A percentile compares a stretch with the other conserved stretches of the same genome.
phyloP scores from a whole-genome alignment of 176 grass and related monocot genomes.

The Guadua angustifolia region DNA sequence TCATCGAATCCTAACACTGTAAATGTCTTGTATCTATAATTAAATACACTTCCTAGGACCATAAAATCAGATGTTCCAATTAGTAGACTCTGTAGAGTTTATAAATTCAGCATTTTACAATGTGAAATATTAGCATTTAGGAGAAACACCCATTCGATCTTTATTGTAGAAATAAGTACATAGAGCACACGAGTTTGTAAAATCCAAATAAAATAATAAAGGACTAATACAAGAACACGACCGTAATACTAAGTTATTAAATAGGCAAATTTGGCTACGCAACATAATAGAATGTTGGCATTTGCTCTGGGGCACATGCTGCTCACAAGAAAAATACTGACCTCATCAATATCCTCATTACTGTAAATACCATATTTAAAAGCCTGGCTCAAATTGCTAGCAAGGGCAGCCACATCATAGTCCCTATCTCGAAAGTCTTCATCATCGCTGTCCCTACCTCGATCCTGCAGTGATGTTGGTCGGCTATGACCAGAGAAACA shows the following conservation, averaged over 20 bases:
- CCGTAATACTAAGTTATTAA: neutral
- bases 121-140: neutral
- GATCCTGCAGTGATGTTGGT: conserved; percentile 82
- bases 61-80: neutral
- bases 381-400: conserved; percentile 92
- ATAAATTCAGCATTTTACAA: neutral
- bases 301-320: neutral
- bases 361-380: conserved; percentile 85
- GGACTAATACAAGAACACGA: neutral
- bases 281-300: no score
- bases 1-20: neutral
- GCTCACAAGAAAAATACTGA: conserved; percentile 37
- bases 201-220: conserved; percentile 23
- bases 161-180: conserved; percentile 14
- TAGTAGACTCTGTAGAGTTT: neutral
- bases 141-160: neutral
- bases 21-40: neutral
- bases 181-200: neutral
- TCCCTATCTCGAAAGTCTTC: conserved; percentile 95
- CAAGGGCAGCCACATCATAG: conserved; percentile 95
- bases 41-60: conserved; percentile 10
- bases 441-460: conserved; percentile 94
- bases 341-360: conserved; percentile 91
- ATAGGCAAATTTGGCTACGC: no score
- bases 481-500: conserved; percentile 63